A percentile compares a stretch with the other conserved stretches of the same genome.
These are phyloP conservation scores for Eimeria falciformis DNA, from an alignment of 169 alveolate species.

Conservation along the genomic window DNA sequence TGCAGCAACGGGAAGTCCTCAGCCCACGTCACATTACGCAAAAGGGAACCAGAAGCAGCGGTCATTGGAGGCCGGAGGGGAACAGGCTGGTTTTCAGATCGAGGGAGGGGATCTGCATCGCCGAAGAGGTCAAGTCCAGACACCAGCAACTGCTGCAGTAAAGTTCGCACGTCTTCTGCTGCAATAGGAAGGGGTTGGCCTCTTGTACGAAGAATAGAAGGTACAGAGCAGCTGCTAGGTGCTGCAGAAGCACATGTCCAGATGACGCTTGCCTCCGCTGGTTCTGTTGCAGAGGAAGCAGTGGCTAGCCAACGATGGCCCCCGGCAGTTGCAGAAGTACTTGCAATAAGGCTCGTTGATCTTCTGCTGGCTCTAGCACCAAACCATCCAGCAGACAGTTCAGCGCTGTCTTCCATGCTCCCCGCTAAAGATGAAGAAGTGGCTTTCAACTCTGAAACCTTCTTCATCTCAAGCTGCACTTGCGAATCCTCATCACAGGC, in stretches of 20 bases:
- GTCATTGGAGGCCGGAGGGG: constrained; percentile 48
- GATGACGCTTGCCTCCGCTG: neutral
- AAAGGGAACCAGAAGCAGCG: constrained; percentile 13
- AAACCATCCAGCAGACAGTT: neutral
- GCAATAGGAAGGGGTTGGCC: constrained; percentile 4
- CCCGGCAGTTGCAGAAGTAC: neutral
- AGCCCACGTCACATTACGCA: neutral
- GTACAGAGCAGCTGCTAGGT: neutral
- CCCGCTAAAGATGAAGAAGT: neutral
- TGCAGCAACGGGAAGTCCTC: constrained; percentile 27
- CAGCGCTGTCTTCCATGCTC: constrained; percentile 19
- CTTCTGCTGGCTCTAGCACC: constrained; percentile 3
- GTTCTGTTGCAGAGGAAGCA: neutral
- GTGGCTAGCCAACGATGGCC: neutral
- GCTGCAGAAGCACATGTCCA: neutral
- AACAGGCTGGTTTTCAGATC: neutral
- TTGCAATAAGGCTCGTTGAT: constrained; percentile 38
- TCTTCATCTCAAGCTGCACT: neutral
- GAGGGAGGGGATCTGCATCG: neutral
- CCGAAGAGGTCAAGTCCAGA: constrained; percentile 51
- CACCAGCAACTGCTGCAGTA: constrained; percentile 63
- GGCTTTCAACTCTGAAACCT: neutral
- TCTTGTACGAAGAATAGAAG: constrained; percentile 6
- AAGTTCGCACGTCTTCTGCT: constrained; percentile 2
- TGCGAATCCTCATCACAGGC: constrained; percentile 4